Evolutionary conservation across 768 basidiomycete species (phyloP).

Genomic region (Tylopilus intermedius): DNA sequence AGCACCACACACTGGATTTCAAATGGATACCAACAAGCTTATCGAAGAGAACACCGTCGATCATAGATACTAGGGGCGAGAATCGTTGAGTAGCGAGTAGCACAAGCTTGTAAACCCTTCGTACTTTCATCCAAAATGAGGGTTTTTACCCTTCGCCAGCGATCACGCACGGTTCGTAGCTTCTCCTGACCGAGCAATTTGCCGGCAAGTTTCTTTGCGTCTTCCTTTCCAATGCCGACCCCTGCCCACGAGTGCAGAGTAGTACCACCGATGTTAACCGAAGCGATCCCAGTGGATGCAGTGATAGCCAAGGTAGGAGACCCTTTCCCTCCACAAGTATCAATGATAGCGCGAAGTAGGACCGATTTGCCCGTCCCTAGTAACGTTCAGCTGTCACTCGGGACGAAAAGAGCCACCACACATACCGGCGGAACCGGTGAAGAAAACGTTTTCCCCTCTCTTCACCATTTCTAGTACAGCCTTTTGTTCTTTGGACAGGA

Average conservation of each 20-base stretch:
- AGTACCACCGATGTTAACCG: conserved; percentile 75
- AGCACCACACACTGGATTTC: conserved; percentile 35
- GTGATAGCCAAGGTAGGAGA: conserved; percentile 58
- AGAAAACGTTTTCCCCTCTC: conserved; percentile 66
- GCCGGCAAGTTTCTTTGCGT: conserved; percentile 44
- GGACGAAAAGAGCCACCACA: not conserved
- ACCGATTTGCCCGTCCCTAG: conserved; percentile 82
- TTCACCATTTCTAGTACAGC: conserved; percentile 49
- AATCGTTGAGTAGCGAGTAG: not conserved
- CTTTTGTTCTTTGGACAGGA: conserved; percentile 51
- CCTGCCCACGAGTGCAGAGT: conserved; percentile 85
- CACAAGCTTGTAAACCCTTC: conserved; percentile 15
- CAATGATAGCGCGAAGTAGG: conserved; percentile 70
- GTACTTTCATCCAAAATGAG: conserved; percentile 85
- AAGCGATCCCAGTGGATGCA: conserved; percentile 75
- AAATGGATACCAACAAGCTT: conserved; percentile 51
- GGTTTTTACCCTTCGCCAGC: conserved; percentile 60
- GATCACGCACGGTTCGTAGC: conserved; percentile 37
- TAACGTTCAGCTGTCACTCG: conserved; percentile 2
- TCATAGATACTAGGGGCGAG: conserved; percentile 70
- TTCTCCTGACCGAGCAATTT: conserved; percentile 47
- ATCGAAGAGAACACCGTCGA: conserved; percentile 76
- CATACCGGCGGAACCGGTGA: conserved; percentile 77
- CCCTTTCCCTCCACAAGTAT: conserved; percentile 35
- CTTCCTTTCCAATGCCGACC: conserved; percentile 66